Conservation (phyloP, 805 yeast species). For the Lipomyces mesembrius region DNA sequence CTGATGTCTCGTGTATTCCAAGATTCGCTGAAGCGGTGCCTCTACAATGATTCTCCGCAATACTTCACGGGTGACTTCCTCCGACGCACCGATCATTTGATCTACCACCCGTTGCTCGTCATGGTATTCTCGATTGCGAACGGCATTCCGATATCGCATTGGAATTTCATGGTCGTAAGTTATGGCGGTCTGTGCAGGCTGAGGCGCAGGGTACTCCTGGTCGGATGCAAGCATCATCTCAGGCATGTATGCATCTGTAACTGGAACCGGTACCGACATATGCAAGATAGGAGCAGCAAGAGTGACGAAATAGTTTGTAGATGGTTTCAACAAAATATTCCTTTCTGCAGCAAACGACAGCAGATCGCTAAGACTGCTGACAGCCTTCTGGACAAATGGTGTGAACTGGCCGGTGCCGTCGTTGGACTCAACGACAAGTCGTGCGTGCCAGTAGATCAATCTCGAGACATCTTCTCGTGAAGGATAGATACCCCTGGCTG, state of each 20-base stretch:
- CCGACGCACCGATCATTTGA: constrained; percentile 18
- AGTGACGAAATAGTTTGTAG: constrained; percentile 17
- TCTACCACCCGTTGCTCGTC: constrained; percentile 13
- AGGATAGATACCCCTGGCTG: constrained; percentile 8
- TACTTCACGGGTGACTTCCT: constrained; percentile 10
- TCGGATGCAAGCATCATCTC: constrained; percentile 6
- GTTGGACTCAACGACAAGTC: constrained; percentile 7
- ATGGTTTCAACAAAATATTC: constrained; percentile 8
- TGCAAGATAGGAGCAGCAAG: constrained; percentile 17
- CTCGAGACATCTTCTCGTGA: constrained; percentile 10
- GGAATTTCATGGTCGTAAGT: constrained; percentile 10
- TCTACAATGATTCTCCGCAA: constrained; percentile 11
- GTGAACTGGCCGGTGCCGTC: constrained; percentile 7
- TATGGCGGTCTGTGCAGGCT: constrained; percentile 7
- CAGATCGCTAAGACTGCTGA: constrained; percentile 8
- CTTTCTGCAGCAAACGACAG: constrained; percentile 8
- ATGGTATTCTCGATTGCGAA: neutral
- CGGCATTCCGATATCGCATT: neutral
- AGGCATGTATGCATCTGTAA: neutral
- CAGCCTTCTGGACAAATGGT: constrained; percentile 12
- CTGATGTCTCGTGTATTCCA: constrained; percentile 1
- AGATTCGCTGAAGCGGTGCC: constrained; percentile 7
- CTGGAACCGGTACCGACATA: neutral
- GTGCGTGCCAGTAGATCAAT: constrained; percentile 23
- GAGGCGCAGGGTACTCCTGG: constrained; percentile 4